Base-by-base conservation (phyloP, 371 early-diverging fungal genomes). In the Nematocida homosporus region DNA sequence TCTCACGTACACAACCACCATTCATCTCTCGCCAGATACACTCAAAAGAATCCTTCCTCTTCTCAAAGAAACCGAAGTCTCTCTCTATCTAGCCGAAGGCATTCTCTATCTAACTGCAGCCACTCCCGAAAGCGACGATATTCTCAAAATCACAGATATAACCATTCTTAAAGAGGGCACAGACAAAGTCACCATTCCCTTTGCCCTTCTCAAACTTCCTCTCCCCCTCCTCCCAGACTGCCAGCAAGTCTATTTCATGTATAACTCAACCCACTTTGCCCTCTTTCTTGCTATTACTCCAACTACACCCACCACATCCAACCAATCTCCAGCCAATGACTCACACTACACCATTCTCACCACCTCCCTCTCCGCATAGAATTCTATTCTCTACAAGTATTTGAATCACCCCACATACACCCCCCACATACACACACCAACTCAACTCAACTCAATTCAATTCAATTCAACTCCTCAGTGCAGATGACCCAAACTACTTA, bases 141-240 rank as follows among this genome's bases (percentile, higher is more conserved):
- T 72, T 6, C 20, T 72, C 32, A 44, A 59, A 41, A 51, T 72
- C 35, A 30, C 37, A 2, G 16, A 41, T n/a, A 20, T 61, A 16
- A 18, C 32, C 16, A 72, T 72, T 30, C 2, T 52, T 16, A 32
- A 61, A 20, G 75, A 72, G 29, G 75, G 75, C 60, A 72, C 63
- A 20, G 75, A 72, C 2, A 42, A 48, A 52, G 63, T 59, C 2
- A 44, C 37, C 6, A 50, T 72, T 30, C 32, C 32, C n/a, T 44
- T 61, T 16, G 4, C 60, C 13, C 35, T 38, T 6, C 61, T 72
- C 20, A 61, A 48, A 20, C 38, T 35, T 53, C 13, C 48, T 25
- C n/a, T 5, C 1, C n/a, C 48, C 32, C 75, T 72, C 40, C 61
- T 72, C 3, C 10, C 41, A 20, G 5, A 44, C 4, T n/a, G n/a